Evolutionary conservation across 2,329 filamentous ascomycete species (phyloP).

Genomic region (Escovopsis weberi): DNA sequence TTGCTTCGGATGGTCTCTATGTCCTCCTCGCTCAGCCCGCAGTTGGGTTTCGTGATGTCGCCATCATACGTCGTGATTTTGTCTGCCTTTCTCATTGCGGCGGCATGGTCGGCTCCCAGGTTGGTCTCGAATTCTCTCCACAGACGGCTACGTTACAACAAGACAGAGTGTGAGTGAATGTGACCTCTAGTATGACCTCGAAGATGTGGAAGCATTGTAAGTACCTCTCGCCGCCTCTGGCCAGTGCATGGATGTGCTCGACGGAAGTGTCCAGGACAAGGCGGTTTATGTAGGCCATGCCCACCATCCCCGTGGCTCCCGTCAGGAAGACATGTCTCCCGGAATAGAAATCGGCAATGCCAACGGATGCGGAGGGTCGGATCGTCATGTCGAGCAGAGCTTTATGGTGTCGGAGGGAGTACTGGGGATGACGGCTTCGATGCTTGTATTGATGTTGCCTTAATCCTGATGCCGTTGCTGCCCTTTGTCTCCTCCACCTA

Average conservation of each 20-base stretch:
- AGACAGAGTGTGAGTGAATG: no score
- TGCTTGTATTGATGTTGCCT: no score
- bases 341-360: not conserved
- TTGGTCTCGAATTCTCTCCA: not conserved
- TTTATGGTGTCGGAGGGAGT: no score
- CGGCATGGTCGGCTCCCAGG: not conserved
- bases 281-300: not conserved
- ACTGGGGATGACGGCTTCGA: no score
- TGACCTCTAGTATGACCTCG: not conserved
- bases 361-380: not conserved
- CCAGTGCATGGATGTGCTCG: not conserved
- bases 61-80: not conserved
- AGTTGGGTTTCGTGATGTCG: not conserved
- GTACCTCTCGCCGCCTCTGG: constrained; percentile 1
- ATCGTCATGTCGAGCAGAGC: no score
- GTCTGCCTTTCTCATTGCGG: not conserved
- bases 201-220: not conserved
- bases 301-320: constrained; percentile 1
- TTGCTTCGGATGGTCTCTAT: not conserved
- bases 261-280: not conserved
- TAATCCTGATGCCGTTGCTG: no score
- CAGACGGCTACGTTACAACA: not conserved
- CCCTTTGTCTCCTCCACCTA: no score
- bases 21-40: not conserved
- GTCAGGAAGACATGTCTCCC: not conserved